Base-by-base conservation (phyloP, 768 basidiomycete genomes). In the Psilocybe sp. region DNA sequence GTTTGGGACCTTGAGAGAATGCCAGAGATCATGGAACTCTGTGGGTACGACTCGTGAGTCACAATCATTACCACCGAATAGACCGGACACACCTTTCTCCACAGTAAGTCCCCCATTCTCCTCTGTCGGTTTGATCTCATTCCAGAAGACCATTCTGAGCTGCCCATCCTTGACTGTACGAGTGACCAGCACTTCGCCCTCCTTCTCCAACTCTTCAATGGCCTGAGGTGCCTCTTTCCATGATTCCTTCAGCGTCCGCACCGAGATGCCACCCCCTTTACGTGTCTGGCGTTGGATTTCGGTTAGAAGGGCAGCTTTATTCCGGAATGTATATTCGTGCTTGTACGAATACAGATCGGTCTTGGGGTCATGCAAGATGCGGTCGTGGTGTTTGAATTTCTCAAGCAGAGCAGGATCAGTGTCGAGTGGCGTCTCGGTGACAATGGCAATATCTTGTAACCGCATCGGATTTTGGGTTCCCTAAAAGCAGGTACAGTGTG, bases 21-120 rank as follows among this genome's bases (percentile, higher is more conserved):
- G 89, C 93, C 94, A 96, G 14, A 95, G 69, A 58, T 93, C 88
- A 45, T 78, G 71, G 62, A 96, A 96, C 66, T 96, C 93, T 96
- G 65, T 45, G 47, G 50, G 13, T 7, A 4, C 7, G 23, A 47
- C 47, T 39, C 32, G 52, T 31, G 45, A 16, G 52, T 40, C 44
- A 15, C 44, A 8, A 18, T 49, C 19, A 41, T 15, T 37, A n/a
- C 28, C 31, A 19, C n/a, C 42, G 44, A 38, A 5, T 1, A 1
- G 15, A 20, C 12, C 8, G 38, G 39, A 62, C 77, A 46, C 49
- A 85, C 92, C 92, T 75, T 92, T 82, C 69, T 94, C 91, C 3
- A 93, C 81, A n/a, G 69, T 66, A 54, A 77, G 76, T 2, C 85
- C 87, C 3, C 86, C 89, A 43, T 69, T 76, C 39, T 89, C 84